These are phyloP conservation scores for Eucalyptus erythrocorys DNA, from an alignment of 345 rosid species.

Conservation along the genomic window DNA sequence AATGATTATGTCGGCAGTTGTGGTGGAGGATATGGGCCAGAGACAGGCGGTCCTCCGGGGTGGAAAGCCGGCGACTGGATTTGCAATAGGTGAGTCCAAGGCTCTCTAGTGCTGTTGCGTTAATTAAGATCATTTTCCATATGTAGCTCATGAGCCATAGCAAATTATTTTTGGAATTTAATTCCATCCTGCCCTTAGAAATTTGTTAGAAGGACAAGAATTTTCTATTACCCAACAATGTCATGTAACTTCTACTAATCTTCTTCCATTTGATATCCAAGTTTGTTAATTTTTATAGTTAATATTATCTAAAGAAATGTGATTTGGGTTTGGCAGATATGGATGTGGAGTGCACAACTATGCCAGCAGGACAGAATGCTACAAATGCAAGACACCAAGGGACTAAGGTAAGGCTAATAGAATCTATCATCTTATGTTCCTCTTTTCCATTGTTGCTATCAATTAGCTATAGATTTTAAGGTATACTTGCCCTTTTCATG, in stretches of 20 bases:
- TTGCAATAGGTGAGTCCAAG: slow-evolving; percentile 43
- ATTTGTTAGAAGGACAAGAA: not conserved
- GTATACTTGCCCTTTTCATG: not conserved
- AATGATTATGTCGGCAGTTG: slow-evolving; percentile 8
- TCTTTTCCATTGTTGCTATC: not conserved
- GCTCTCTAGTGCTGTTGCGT: not conserved
- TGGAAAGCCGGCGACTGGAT: slow-evolving; percentile 99
- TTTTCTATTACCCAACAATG: not conserved
- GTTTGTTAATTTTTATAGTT: not conserved
- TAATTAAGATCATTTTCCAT: not conserved
- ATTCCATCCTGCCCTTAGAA: not conserved
- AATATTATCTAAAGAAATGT: not conserved
- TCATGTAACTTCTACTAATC: not conserved
- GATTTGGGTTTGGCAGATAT: not conserved
- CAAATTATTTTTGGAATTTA: not conserved
- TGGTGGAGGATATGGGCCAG: slow-evolving; percentile 4
- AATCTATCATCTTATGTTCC: not conserved
- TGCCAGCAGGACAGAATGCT: slow-evolving; percentile 87
- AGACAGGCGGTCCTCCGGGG: slow-evolving; percentile 48
- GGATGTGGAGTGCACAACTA: slow-evolving; percentile 82
- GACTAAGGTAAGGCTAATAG: slow-evolving; percentile 23
- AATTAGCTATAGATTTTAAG: not conserved
- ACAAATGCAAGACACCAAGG: slow-evolving; percentile 75
- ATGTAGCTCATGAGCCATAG: not conserved
- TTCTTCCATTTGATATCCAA: not conserved